A percentile compares a stretch with the other conserved stretches of the same genome.
These are phyloP conservation scores for Abelmoschus esculentus DNA, from an alignment of 345 rosid species.

Conservation along the genomic window DNA sequence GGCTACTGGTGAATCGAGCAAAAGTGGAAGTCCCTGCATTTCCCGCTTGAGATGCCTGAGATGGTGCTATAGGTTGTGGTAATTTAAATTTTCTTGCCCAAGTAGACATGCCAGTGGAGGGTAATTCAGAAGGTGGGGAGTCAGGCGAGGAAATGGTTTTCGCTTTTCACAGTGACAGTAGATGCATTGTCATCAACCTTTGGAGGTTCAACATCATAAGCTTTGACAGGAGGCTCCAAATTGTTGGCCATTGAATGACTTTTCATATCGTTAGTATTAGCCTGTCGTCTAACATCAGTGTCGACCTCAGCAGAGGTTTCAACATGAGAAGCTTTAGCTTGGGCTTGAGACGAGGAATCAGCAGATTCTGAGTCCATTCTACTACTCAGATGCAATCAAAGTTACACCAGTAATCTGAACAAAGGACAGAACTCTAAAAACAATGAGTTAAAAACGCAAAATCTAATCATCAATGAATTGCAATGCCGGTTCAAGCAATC, in stretches of 20 bases:
- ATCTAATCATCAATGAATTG: neutral
- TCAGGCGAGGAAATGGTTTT: slow-evolving; percentile 20
- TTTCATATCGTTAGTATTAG: slow-evolving; percentile 11
- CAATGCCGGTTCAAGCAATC: neutral
- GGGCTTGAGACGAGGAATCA: slow-evolving; percentile 31
- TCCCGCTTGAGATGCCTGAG: slow-evolving; percentile 34
- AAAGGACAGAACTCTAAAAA: neutral
- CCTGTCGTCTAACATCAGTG: neutral
- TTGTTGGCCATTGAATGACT: slow-evolving; percentile 9
- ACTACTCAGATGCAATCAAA: neutral
- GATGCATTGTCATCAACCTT: slow-evolving; percentile 21
- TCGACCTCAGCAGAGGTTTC: slow-evolving; percentile 15
- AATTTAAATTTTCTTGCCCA: slow-evolving; percentile 70
- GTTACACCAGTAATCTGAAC: slow-evolving; percentile 1
- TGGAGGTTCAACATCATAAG: slow-evolving; percentile 6
- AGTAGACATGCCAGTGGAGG: slow-evolving; percentile 55
- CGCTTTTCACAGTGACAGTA: slow-evolving; percentile 10
- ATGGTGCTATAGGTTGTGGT: slow-evolving; percentile 36
- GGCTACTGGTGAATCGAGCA: slow-evolving; percentile 70
- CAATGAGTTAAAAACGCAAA: neutral
- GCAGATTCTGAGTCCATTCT: slow-evolving; percentile 43
- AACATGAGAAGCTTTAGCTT: slow-evolving; percentile 14
- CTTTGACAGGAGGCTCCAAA: neutral
- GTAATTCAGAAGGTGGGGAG: slow-evolving; percentile 32
- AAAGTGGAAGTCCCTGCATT: slow-evolving; percentile 54